A percentile compares a stretch with the other conserved stretches of the same genome.
These are phyloP conservation scores for Suillus alpinus DNA, from an alignment of 768 basidiomycete genomes.

Conservation along the genomic window DNA sequence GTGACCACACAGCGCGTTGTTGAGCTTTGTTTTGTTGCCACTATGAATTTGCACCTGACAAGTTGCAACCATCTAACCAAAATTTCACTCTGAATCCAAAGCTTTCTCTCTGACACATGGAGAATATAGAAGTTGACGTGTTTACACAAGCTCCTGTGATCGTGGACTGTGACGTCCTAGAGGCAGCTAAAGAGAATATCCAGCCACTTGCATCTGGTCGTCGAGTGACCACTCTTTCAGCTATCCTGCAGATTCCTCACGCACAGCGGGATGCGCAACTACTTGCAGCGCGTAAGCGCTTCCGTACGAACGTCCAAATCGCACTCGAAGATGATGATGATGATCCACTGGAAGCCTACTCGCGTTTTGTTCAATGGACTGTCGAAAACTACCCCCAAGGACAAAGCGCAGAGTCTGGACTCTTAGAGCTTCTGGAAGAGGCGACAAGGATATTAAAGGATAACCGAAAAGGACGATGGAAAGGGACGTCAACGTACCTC, in stretches of 20 bases:
- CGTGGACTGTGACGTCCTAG: constrained; percentile 78
- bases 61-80: neutral
- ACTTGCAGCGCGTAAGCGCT: constrained; percentile 58
- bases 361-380: constrained; percentile 86
- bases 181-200: constrained; percentile 85
- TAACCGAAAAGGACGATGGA: constrained; percentile 70
- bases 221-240: constrained; percentile 73
- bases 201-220: constrained; percentile 80
- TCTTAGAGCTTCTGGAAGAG: constrained; percentile 91
- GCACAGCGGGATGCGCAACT: constrained; percentile 72
- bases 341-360: constrained; percentile 83
- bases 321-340: constrained; percentile 75
- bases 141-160: constrained; percentile 43
- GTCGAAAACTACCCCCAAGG: constrained; percentile 94
- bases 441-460: constrained; percentile 84
- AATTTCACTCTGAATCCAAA: neutral
- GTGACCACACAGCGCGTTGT: constrained; percentile 3
- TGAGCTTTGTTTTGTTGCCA: neutral
- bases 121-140: constrained; percentile 39
- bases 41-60: neutral
- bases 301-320: constrained; percentile 69
- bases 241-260: constrained; percentile 73
- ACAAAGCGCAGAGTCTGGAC: constrained; percentile 80
- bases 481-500: constrained; percentile 79
- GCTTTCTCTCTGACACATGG: constrained; percentile 11